Percentiles rank a stretch among this genome's conserved stretches.
Evolutionary conservation across 1,284 basidiomycete genomes (phyloP).

Genomic region (Malassezia sympodialis): DNA sequence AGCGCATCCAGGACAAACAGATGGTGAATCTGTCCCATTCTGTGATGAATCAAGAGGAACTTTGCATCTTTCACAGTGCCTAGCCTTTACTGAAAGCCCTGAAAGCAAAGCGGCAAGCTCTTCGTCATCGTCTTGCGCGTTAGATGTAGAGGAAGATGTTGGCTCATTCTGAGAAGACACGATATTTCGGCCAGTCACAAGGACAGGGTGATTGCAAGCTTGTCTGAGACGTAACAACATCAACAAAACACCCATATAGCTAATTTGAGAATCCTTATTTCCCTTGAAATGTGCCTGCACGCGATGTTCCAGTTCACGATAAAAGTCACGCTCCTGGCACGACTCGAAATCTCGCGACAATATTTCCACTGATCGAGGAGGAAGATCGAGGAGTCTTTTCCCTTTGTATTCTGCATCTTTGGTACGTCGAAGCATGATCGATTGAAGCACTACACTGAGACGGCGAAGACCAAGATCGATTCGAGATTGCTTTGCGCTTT

Average conservation of each 20-base stretch:
- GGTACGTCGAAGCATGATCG: constrained; percentile 78
- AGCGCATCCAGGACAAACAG: constrained; percentile 30
- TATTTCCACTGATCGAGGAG: constrained; percentile 62
- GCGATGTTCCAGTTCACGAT: constrained; percentile 63
- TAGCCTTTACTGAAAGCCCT: constrained; percentile 54
- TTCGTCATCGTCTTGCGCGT: constrained; percentile 18
- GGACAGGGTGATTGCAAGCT: constrained; percentile 50
- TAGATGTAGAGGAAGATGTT: not conserved
- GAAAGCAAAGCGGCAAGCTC: constrained; percentile 68
- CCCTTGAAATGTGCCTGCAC: constrained; percentile 60
- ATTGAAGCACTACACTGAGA: constrained; percentile 64
- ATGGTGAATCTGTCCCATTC: not conserved
- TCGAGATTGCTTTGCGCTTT: constrained; percentile 24
- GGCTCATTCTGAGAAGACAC: not conserved
- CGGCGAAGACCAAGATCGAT: constrained; percentile 43
- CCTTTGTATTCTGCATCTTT: constrained; percentile 66
- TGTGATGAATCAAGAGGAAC: constrained; percentile 9
- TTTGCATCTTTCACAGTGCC: constrained; percentile 38
- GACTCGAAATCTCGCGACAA: constrained; percentile 53
- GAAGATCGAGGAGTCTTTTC: constrained; percentile 73
- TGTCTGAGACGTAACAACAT: constrained; percentile 76
- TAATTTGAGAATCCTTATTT: constrained; percentile 55
- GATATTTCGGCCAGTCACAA: constrained; percentile 18
- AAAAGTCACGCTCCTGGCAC: constrained; percentile 67
- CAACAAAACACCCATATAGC: constrained; percentile 74